A percentile compares a stretch with the other conserved stretches of the same genome.
Conservation (phyloP, 768 basidiomycete genomes). For the Leccinum boreale region DNA sequence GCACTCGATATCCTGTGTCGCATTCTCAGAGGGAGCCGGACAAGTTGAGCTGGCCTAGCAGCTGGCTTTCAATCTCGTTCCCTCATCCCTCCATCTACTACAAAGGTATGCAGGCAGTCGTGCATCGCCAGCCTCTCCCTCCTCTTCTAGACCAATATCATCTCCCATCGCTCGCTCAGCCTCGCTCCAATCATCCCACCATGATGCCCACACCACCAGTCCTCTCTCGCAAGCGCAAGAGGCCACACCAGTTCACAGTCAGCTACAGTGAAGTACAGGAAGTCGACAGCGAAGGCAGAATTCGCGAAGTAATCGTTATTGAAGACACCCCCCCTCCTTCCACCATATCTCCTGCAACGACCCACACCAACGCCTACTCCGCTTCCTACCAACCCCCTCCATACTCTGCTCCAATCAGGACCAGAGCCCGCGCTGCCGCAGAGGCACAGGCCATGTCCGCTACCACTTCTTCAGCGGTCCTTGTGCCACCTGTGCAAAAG, state of each 20-base stretch:
- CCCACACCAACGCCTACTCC: constrained; percentile 68
- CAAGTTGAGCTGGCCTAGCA: constrained; percentile 28
- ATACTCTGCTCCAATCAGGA: constrained; percentile 74
- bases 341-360: constrained; percentile 72
- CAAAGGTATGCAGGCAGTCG: constrained; percentile 69
- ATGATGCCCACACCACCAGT: constrained; percentile 70
- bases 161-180: constrained; percentile 51
- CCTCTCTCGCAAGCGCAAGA: constrained; percentile 77
- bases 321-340: constrained; percentile 84
- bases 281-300: constrained; percentile 71
- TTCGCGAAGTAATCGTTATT: constrained; percentile 88
- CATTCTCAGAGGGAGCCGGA: constrained; percentile 28
- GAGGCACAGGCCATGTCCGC: constrained; percentile 78
- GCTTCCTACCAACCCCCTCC: constrained; percentile 77
- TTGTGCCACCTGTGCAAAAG: constrained; percentile 72
- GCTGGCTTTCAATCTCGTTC: constrained; percentile 37
- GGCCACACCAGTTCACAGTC: constrained; percentile 75
- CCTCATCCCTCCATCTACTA: constrained; percentile 40
- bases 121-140: constrained; percentile 58
- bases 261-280: constrained; percentile 88
- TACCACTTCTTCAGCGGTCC: constrained; percentile 57
- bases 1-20: constrained; percentile 30
- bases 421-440: constrained; percentile 81
- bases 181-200: constrained; percentile 44
- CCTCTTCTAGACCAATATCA: constrained; percentile 65